Percentiles rank a stretch among this genome's conserved stretches.
phyloP scores from a whole-genome alignment of 805 yeast species.

The Zygoascus flipseniorum region DNA sequence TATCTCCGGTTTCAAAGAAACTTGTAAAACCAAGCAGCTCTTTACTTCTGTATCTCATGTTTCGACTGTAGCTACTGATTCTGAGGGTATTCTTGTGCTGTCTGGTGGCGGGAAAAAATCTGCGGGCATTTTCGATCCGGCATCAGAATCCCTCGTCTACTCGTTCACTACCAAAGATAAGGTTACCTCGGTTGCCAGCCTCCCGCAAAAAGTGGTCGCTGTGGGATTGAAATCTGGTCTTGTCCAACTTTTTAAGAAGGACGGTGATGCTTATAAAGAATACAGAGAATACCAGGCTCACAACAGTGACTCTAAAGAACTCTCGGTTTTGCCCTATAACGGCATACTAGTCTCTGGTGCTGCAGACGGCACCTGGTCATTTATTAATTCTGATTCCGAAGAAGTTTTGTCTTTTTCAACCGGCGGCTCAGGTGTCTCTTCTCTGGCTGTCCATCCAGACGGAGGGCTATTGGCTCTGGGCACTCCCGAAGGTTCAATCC shows the following conservation, averaged over 20 bases:
- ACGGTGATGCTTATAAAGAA: not conserved
- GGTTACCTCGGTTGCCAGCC: conserved; percentile 12
- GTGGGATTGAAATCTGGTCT: conserved; percentile 15
- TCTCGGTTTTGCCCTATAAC: conserved; percentile 3
- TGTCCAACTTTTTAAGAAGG: conserved; percentile 7
- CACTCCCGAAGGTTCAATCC: conserved; percentile 26
- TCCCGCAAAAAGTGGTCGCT: conserved; percentile 5
- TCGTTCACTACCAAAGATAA: conserved; percentile 10
- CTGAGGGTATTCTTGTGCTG: conserved; percentile 3
- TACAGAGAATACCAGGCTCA: not conserved
- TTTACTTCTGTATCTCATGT: conserved; percentile 8
- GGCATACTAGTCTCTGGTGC: conserved; percentile 6
- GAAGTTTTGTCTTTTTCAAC: not conserved
- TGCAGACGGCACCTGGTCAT: conserved; percentile 8
- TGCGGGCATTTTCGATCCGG: conserved; percentile 12
- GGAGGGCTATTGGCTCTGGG: conserved; percentile 41
- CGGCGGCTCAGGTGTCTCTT: conserved; percentile 6
- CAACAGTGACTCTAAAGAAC: not conserved
- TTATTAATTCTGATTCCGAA: conserved; percentile 11
- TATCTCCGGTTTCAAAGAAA: conserved; percentile 2
- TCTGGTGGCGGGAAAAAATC: conserved; percentile 18
- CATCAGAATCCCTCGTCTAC: not conserved
- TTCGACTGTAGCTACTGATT: conserved; percentile 1
- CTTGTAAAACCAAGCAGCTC: conserved; percentile 15
- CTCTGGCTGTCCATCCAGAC: conserved; percentile 37